A percentile compares a stretch with the other conserved stretches of the same genome.
Conservation (phyloP, 192 early-diverging fungal genomes). For the Entophlyctis luteolus region DNA sequence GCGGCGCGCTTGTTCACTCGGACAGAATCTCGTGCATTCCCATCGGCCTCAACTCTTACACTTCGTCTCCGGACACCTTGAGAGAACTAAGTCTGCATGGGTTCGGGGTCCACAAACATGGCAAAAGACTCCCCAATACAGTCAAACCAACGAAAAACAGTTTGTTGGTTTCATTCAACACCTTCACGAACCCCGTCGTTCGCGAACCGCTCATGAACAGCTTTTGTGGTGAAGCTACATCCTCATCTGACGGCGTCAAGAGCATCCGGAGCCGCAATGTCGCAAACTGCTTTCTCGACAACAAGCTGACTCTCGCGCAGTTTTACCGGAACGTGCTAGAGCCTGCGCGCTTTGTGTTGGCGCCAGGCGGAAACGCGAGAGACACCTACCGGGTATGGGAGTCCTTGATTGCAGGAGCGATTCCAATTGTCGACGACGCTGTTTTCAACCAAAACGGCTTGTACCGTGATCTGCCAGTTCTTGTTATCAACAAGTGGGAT, state of each 20-base stretch:
- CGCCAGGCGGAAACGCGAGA: background rate
- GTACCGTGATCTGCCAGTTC: background rate
- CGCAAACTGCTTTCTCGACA: background rate
- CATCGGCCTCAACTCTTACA: constrained; percentile 7
- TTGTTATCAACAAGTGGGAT: background rate
- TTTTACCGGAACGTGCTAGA: background rate
- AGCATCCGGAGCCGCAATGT: background rate
- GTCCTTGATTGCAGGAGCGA: background rate
- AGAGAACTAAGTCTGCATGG: background rate
- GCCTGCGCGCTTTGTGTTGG: background rate
- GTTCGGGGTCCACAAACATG: background rate
- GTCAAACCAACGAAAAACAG: background rate
- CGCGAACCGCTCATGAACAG: background rate
- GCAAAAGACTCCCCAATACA: background rate
- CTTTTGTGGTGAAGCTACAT: background rate
- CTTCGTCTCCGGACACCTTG: background rate
- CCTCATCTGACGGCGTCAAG: too few relatives aligned
- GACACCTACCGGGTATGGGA: constrained; percentile 9
- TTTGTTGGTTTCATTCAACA: constrained; percentile 9
- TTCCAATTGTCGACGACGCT: background rate
- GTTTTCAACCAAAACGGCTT: background rate
- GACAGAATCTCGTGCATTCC: constrained; percentile 1
- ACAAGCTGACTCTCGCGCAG: background rate
- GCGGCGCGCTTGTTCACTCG: background rate
- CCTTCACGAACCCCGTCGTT: background rate